Percentiles rank a stretch among this genome's conserved stretches.
Conservation (phyloP, 140 eudicot genomes). For the Senecio squalidus region DNA sequence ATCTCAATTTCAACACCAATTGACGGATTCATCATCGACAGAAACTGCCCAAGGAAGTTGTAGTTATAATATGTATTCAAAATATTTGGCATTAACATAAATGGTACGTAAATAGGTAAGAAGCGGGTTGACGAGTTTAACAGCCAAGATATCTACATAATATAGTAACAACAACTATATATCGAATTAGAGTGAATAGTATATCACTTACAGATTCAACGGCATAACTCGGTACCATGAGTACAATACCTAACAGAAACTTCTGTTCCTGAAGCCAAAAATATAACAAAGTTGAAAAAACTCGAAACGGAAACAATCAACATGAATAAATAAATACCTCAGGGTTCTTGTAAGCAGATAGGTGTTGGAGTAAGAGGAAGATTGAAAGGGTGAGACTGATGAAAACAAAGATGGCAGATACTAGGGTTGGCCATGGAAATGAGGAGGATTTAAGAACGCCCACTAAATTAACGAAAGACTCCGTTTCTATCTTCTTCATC, state of each 20-base stretch:
- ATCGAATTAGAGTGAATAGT: too few relatives aligned
- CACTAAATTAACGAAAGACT: conserved; percentile 30
- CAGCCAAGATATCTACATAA: too few relatives aligned
- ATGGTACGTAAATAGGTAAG: too few relatives aligned
- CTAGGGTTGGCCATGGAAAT: conserved; percentile 69
- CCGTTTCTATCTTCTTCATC: conserved; percentile 44
- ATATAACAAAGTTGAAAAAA: conserved; percentile 1
- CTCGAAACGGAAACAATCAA: not conserved
- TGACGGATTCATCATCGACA: conserved; percentile 74
- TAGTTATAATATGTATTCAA: conserved; percentile 2
- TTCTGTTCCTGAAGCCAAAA: conserved; percentile 74
- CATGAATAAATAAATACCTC: conserved; percentile 43
- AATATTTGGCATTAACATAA: too few relatives aligned
- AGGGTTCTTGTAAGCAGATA: conserved; percentile 91
- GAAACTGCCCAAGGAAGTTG: conserved; percentile 50
- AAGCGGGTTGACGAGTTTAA: too few relatives aligned
- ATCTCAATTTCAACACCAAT: conserved; percentile 86
- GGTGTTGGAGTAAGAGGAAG: conserved; percentile 79
- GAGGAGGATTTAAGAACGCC: conserved; percentile 28
- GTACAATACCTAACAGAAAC: conserved; percentile 80
- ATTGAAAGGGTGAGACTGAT: conserved; percentile 70
- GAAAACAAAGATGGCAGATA: conserved; percentile 64
- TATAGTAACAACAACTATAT: too few relatives aligned
- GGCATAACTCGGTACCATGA: conserved; percentile 96
- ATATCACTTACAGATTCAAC: conserved; percentile 87